phyloP scores from a whole-genome alignment of 2,329 filamentous ascomycete genomes.

The Nannizziopsis barbatae region DNA sequence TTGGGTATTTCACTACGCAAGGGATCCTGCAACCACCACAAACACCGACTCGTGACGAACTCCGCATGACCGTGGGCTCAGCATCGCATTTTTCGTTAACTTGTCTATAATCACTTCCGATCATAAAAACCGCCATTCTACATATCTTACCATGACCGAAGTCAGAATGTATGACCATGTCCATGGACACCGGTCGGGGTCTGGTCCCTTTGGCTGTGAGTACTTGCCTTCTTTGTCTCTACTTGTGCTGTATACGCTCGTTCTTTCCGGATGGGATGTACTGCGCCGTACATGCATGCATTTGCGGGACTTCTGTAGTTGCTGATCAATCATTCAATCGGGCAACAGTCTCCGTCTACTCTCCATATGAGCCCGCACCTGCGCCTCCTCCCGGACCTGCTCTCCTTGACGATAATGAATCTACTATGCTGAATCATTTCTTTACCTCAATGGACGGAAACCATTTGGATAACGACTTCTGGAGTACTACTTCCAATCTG shows the following conservation, averaged over 20 bases:
- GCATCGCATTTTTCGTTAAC: neutral
- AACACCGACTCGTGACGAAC: neutral
- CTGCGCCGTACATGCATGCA: no score
- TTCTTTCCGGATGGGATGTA: no score
- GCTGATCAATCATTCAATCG: neutral
- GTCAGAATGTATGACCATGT: slow-evolving; percentile 24
- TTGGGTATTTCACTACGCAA: neutral
- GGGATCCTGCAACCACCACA: neutral
- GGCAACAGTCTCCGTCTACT: slow-evolving; percentile 19
- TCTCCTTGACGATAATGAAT: slow-evolving; percentile 50
- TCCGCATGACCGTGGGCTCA: slow-evolving; percentile 4
- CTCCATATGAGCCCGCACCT: slow-evolving; percentile 41
- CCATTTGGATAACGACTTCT: slow-evolving; percentile 30
- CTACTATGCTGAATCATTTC: slow-evolving; percentile 44
- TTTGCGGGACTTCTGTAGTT: no score
- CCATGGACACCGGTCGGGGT: slow-evolving; percentile 36
- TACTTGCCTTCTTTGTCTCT: neutral
- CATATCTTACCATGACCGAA: slow-evolving; percentile 22
- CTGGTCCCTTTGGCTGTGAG: slow-evolving; percentile 57
- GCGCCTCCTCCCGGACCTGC: slow-evolving; percentile 54
- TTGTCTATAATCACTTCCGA: no score
- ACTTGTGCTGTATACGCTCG: neutral
- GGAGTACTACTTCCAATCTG: slow-evolving; percentile 15
- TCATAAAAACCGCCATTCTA: no score
- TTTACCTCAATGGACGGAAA: slow-evolving; percentile 34